phyloP scores from a whole-genome alignment of 176 grass and related monocot genomes.

The Puya raimondii region DNA sequence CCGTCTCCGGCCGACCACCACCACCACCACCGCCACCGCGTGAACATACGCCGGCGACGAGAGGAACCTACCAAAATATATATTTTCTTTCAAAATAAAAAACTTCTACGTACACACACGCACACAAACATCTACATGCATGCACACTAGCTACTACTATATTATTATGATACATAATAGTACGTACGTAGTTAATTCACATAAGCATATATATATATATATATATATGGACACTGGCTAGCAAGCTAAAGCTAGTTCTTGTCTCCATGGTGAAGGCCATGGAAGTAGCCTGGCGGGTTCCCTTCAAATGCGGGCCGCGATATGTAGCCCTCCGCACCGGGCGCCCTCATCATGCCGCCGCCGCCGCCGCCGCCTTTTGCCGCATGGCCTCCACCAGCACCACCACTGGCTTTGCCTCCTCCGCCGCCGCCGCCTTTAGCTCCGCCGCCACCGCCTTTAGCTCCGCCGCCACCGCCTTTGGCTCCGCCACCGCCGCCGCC shows the following conservation, averaged over 20 bases:
- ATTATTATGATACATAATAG: too few relatives aligned
- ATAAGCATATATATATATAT: too few relatives aligned
- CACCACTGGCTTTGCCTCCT: not conserved
- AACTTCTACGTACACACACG: too few relatives aligned
- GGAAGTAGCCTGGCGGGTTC: conserved; percentile 8
- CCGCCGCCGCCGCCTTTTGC: not conserved
- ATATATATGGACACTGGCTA: too few relatives aligned
- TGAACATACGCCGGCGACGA: too few relatives aligned
- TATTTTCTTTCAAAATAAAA: too few relatives aligned
- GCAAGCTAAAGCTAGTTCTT: not conserved
- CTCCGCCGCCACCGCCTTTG: not conserved
- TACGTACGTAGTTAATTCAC: too few relatives aligned
- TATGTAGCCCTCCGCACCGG: not conserved
- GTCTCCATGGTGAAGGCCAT: not conserved
- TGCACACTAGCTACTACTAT: too few relatives aligned
- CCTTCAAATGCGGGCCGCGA: not conserved
- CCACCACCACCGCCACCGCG: too few relatives aligned
- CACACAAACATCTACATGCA: too few relatives aligned
- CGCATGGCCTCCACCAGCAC: not conserved
- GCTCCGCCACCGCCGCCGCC: not conserved
- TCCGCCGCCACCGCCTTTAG: conserved; percentile 1
- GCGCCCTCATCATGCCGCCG: not conserved
- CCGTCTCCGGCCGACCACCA: too few relatives aligned
- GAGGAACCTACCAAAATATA: too few relatives aligned
- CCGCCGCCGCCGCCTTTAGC: not conserved